Evolutionary conservation across 306 rosid species (phyloP).

Genomic region (Biancaea sappan): DNA sequence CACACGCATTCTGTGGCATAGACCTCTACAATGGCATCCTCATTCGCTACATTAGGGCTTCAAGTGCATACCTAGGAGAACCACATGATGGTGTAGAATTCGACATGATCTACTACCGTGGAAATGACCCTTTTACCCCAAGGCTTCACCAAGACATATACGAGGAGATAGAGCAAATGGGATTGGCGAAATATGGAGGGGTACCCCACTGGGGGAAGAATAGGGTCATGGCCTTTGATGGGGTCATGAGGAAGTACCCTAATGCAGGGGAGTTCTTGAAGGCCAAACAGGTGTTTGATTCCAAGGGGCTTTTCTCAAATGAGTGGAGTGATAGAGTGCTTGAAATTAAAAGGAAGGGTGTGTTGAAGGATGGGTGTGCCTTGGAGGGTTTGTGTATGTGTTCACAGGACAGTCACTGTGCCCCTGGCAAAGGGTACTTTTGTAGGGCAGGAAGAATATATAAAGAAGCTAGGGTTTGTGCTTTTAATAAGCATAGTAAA

Average conservation of each 20-base stretch:
- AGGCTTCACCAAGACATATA: constrained; percentile 67
- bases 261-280: constrained; percentile 43
- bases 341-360: constrained; percentile 47
- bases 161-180: constrained; percentile 85
- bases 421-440: constrained; percentile 63
- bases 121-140: constrained; percentile 62
- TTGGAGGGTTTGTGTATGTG: constrained; percentile 81
- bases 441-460: constrained; percentile 61
- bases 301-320: constrained; percentile 64
- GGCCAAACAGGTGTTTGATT: constrained; percentile 55
- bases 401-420: constrained; percentile 62
- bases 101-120: constrained; percentile 69
- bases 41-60: constrained; percentile 72
- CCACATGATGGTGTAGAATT: constrained; percentile 66
- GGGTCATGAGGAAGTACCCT: constrained; percentile 53
- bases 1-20: constrained; percentile 60
- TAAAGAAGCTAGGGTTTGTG: constrained; percentile 71
- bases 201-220: constrained; percentile 87
- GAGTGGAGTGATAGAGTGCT: constrained; percentile 73
- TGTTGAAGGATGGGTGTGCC: constrained; percentile 70
- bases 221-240: constrained; percentile 61
- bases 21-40: constrained; percentile 74
- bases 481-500: no score
- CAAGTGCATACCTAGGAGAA: constrained; percentile 68
- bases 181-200: constrained; percentile 68